phyloP scores from a whole-genome alignment of 2,329 filamentous ascomycete species.

The Tolypocladium paradoxum region DNA sequence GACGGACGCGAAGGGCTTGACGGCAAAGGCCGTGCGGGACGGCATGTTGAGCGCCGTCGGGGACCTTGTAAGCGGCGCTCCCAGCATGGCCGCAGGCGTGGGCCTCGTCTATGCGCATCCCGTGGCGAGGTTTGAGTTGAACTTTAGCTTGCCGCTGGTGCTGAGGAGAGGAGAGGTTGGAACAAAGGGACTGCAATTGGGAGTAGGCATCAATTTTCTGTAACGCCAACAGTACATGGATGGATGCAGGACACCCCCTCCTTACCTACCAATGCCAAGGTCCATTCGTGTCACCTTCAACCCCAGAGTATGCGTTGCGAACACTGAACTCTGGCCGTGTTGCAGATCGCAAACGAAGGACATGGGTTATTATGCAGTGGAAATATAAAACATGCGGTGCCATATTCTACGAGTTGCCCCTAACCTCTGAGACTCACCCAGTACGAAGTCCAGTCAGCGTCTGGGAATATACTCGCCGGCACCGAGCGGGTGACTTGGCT shows the following conservation, averaged over 20 bases:
- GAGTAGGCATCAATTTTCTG: constrained; percentile 94
- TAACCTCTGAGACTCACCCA: no score
- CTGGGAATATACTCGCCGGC: no score
- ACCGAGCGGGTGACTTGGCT: no score
- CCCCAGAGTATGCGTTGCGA: no score
- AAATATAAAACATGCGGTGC: no score
- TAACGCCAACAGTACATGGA: constrained; percentile 29
- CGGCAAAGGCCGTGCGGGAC: constrained; percentile 34
- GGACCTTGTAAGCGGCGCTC: constrained; percentile 63
- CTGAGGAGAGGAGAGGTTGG: constrained; percentile 74
- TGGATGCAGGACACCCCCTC: not conserved
- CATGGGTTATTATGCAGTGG: no score
- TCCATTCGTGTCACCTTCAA: not conserved
- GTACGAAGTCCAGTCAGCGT: no score
- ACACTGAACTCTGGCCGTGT: no score
- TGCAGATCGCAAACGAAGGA: no score
- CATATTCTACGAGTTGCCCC: no score
- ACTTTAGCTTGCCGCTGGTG: constrained; percentile 82
- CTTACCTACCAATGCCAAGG: not conserved
- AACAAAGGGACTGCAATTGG: constrained; percentile 85
- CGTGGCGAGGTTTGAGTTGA: constrained; percentile 86
- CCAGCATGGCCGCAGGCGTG: constrained; percentile 76
- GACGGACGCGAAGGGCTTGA: constrained; percentile 21
- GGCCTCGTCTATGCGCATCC: constrained; percentile 93
- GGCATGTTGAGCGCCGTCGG: constrained; percentile 52